These are phyloP conservation scores for Cyberlindnera meyerae DNA, from an alignment of 805 yeast genomes.

Conservation along the genomic window DNA sequence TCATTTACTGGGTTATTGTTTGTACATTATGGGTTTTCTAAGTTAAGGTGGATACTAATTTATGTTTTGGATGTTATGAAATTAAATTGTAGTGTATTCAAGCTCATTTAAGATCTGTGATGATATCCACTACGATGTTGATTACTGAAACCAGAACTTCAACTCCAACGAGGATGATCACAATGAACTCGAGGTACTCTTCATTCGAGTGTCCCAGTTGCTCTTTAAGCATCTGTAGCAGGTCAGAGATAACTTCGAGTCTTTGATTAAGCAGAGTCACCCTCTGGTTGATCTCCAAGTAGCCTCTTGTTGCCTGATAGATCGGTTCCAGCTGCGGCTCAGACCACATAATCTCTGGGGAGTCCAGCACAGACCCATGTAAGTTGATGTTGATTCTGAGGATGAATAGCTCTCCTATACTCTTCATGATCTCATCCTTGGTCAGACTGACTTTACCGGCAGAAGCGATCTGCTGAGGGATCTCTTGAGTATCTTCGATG, in stretches of 20 bases:
- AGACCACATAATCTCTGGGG: conserved; percentile 98
- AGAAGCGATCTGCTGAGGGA: conserved; percentile 91
- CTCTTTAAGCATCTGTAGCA: conserved; percentile 93
- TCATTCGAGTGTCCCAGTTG: conserved; percentile 94
- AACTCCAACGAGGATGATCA: conserved; percentile 84
- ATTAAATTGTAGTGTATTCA: not conserved
- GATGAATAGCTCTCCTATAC: conserved; percentile 93
- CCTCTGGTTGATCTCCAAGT: conserved; percentile 90
- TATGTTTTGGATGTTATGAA: conserved; percentile 15
- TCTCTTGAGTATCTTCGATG: conserved; percentile 94
- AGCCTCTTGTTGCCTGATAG: conserved; percentile 95
- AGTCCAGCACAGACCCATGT: conserved; percentile 86
- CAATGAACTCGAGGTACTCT: conserved; percentile 87
- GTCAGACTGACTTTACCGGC: conserved; percentile 95
- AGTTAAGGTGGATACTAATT: conserved; percentile 23
- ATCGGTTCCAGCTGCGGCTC: conserved; percentile 97
- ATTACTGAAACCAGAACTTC: conserved; percentile 86
- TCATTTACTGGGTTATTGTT: conserved; percentile 16
- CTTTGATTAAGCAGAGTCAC: conserved; percentile 88
- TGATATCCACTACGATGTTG: conserved; percentile 63
- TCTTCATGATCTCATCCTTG: conserved; percentile 92
- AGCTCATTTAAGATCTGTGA: conserved; percentile 28
- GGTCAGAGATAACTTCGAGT: conserved; percentile 87
- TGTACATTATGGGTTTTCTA: conserved; percentile 24
- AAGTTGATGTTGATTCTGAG: conserved; percentile 75